Evolutionary conservation across 306 rosid species (phyloP).

Genomic region (Rosa persica): DNA sequence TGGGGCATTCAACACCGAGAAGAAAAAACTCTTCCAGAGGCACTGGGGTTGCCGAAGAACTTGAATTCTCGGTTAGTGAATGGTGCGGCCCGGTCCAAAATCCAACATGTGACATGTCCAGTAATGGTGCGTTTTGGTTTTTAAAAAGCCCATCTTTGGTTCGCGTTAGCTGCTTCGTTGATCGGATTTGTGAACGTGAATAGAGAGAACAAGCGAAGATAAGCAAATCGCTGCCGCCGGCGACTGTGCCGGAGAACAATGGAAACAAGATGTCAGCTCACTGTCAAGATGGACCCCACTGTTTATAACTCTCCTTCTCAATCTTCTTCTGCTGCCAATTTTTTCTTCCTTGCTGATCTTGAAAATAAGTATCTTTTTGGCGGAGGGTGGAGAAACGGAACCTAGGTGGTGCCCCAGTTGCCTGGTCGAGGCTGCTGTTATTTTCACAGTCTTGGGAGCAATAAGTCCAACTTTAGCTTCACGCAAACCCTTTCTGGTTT

Average conservation of each 20-base stretch:
- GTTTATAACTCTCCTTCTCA: constrained; percentile 24
- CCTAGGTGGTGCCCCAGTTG: constrained; percentile 84
- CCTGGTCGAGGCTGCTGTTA: constrained; percentile 52
- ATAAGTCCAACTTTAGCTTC: constrained; percentile 85
- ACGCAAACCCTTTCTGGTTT: constrained; percentile 86
- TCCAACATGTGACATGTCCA: too few relatives aligned
- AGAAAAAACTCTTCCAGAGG: too few relatives aligned
- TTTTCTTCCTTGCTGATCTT: neutral
- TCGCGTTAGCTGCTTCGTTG: too few relatives aligned
- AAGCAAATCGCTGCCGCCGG: constrained; percentile 57
- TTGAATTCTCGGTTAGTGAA: too few relatives aligned
- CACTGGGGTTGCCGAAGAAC: too few relatives aligned
- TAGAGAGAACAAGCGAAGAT: too few relatives aligned
- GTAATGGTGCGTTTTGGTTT: too few relatives aligned
- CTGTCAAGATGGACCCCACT: constrained; percentile 90
- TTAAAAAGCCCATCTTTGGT: too few relatives aligned
- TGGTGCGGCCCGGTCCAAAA: too few relatives aligned
- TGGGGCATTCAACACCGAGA: too few relatives aligned
- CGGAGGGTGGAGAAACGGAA: constrained; percentile 77
- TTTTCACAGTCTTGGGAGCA: constrained; percentile 85
- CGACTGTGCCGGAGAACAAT: constrained; percentile 72
- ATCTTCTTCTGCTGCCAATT: neutral
- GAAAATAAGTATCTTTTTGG: neutral
- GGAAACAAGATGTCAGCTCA: constrained; percentile 74
- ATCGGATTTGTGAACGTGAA: too few relatives aligned